phyloP scores from a whole-genome alignment of 2,329 filamentous ascomycete species.

The Aspergillus sp. region DNA sequence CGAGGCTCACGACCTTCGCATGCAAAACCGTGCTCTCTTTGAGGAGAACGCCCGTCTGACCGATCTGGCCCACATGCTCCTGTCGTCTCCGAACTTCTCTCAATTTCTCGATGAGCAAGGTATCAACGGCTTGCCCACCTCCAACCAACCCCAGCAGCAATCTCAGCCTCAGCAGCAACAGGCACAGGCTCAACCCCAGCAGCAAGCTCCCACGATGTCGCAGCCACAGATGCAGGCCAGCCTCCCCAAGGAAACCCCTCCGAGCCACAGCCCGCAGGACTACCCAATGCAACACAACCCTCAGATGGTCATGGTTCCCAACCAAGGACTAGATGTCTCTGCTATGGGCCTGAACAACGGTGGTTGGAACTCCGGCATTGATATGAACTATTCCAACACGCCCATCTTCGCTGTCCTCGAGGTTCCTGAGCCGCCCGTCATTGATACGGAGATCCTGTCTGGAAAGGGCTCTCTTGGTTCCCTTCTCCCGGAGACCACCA shows the following conservation, averaged over 20 bases:
- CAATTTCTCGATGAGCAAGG: conserved; percentile 73
- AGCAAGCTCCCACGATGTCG: conserved; percentile 30
- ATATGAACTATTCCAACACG: conserved; percentile 45
- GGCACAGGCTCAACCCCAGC: conserved; percentile 40
- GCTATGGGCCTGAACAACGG: conserved; percentile 60
- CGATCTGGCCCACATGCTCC: conserved; percentile 76
- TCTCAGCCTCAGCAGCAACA: conserved; percentile 43
- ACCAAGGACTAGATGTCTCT: conserved; percentile 72
- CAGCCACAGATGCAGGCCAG: conserved; percentile 47
- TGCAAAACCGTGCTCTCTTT: conserved; percentile 75
- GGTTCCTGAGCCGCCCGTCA: conserved; percentile 63
- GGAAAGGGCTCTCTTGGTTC: conserved; percentile 64
- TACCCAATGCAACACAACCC: conserved; percentile 61
- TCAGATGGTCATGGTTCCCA: conserved; percentile 78
- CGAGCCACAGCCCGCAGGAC: conserved; percentile 55
- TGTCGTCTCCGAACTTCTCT: conserved; percentile 78
- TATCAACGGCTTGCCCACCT: conserved; percentile 52
- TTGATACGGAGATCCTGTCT: conserved; percentile 63
- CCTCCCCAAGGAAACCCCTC: conserved; percentile 66
- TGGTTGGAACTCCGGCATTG: conserved; percentile 48
- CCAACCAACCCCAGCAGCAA: conserved; percentile 38
- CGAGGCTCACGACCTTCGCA: conserved; percentile 77
- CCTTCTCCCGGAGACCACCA: conserved; percentile 34
- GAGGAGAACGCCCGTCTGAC: conserved; percentile 83
- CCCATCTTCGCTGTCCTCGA: conserved; percentile 67